Base-by-base conservation (phyloP, 2,329 filamentous ascomycete species). In the Ophiognomonia clavigignenti-juglandacearum region DNA sequence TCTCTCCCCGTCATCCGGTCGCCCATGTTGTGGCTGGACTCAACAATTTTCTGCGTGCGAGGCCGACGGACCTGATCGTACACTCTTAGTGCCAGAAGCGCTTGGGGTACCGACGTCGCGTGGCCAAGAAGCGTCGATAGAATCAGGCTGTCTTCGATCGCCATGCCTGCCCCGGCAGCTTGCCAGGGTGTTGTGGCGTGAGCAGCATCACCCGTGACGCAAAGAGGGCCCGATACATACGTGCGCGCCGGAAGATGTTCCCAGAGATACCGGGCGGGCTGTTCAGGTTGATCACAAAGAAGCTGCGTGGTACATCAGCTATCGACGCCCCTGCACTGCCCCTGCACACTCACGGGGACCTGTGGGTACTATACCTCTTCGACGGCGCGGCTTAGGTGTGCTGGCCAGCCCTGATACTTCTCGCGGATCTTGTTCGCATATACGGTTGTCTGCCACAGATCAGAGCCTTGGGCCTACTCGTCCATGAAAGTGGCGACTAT, bases 221-320 rank as follows among this genome's bases (percentile, higher is more conserved):
- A 54, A 3, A 59, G 16, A 9, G 52, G 39, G 0, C 55, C 57
- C 2, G 54, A 57, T 26, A 49, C 52, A 26, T 57, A 57, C 7
- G 29, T 60, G 7, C 19, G 27, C 0, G 55, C 54, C 1, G 41
- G 37, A 4, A 53, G 53, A 19, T 60, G 54, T 8, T 61, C 57
- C 56, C 54, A 61, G 1, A 60, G 50, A 24, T 59, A 60, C 6
- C 56, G 42, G 1, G 40, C 55, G 0, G 27, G 18, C 2, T 59
- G 55, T n/a, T 57, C 53, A 3, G 51, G 44, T 32, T 54, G n/a
- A 6, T 53, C 22, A 32, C 57, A 59, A 16, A 59, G 31, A 6
- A 61, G 39, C 54, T 59, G 13, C 2, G 19, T 32, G 39, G 10
- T 1, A 24, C 26, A 23, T 22, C 7, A 11, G 43, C 27, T 3